phyloP scores from a whole-genome alignment of 805 yeast species.

The Candida nitratophila region DNA sequence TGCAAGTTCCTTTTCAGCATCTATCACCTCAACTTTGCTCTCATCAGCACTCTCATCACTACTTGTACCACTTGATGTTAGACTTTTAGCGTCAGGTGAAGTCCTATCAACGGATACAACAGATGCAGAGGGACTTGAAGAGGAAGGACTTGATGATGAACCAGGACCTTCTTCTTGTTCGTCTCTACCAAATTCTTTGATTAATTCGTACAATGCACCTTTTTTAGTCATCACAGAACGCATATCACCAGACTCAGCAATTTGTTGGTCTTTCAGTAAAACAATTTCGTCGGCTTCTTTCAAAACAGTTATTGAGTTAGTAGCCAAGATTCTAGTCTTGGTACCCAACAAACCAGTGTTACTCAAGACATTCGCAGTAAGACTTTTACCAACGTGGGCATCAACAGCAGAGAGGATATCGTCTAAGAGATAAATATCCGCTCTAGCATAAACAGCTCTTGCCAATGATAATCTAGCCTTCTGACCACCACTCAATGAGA shows the following conservation, averaged over 20 bases:
- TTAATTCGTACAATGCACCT: slow-evolving; percentile 26
- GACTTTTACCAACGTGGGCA: slow-evolving; percentile 89
- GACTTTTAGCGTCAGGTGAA: too few relatives aligned
- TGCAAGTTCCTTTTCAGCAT: slow-evolving; percentile 5
- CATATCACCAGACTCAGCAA: slow-evolving; percentile 51
- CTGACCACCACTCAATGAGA: slow-evolving; percentile 94
- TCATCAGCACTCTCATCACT: slow-evolving; percentile 7
- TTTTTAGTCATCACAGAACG: slow-evolving; percentile 26
- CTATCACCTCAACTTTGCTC: slow-evolving; percentile 3
- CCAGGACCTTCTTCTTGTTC: slow-evolving; percentile 1
- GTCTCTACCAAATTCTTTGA: slow-evolving; percentile 31
- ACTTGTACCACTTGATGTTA: not conserved
- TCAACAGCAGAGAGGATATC: slow-evolving; percentile 96
- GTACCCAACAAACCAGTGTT: slow-evolving; percentile 39
- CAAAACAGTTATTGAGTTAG: slow-evolving; percentile 50
- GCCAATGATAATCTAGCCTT: slow-evolving; percentile 94
- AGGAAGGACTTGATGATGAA: not conserved
- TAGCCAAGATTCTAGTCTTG: slow-evolving; percentile 50
- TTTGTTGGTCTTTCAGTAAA: slow-evolving; percentile 45
- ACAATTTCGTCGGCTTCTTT: slow-evolving; percentile 54
- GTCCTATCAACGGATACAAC: not conserved
- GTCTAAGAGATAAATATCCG: slow-evolving; percentile 85
- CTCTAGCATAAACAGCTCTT: slow-evolving; percentile 90
- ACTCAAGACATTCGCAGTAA: slow-evolving; percentile 53
- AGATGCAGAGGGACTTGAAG: not conserved